Evolutionary conservation across 2,329 filamentous ascomycete genomes (phyloP).

Genomic region (Didymella keratinophila): DNA sequence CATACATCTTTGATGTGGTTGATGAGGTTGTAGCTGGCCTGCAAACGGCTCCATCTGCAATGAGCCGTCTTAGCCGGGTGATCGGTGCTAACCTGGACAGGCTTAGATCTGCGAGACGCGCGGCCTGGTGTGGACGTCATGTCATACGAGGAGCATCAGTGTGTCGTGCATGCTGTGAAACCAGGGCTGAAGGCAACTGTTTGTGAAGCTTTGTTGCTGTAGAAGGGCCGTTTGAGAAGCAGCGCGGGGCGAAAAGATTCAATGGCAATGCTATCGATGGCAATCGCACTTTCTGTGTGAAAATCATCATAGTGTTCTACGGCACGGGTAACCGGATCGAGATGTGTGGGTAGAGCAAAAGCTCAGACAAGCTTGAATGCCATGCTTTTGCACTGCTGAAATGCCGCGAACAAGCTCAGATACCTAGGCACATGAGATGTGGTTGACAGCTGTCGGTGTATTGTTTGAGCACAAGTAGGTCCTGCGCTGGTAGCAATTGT

Average conservation of each 20-base stretch:
- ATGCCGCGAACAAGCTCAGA: no score
- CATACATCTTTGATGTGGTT: neutral
- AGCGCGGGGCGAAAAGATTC: neutral
- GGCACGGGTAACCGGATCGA: neutral
- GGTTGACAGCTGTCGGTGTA: no score
- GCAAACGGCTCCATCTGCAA: slow-evolving; percentile 13
- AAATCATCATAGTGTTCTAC: neutral
- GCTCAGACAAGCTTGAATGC: neutral
- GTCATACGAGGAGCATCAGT: slow-evolving; percentile 8
- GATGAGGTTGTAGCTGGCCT: slow-evolving; percentile 5
- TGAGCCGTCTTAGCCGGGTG: slow-evolving; percentile 15
- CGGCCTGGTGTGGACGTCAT: slow-evolving; percentile 14
- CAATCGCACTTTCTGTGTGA: neutral
- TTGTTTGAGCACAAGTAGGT: no score
- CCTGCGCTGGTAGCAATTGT: no score
- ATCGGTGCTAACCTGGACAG: neutral
- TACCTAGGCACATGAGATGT: no score
- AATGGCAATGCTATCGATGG: neutral
- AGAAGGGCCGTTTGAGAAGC: neutral
- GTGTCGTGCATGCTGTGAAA: slow-evolving; percentile 2
- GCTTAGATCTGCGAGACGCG: slow-evolving; percentile 18
- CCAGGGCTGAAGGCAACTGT: neutral
- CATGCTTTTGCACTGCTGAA: neutral
- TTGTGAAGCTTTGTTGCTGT: slow-evolving; percentile 1
- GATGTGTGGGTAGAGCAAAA: neutral